Base-by-base conservation (phyloP, 805 yeast genomes). In the Hyphopichia homilentoma region DNA sequence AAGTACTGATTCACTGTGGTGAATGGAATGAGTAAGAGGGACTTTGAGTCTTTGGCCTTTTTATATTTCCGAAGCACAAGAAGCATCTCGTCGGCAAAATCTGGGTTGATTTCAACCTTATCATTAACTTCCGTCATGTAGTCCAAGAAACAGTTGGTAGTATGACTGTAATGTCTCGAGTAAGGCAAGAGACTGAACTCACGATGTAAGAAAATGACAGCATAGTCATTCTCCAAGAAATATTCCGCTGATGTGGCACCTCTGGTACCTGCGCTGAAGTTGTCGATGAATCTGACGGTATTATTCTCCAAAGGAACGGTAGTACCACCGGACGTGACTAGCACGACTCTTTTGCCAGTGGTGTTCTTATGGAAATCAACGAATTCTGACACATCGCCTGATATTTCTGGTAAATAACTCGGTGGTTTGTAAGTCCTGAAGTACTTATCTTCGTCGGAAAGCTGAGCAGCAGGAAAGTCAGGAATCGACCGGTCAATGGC, bases 221-320 rank as follows among this genome's bases (percentile, higher is more conserved):
- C 90, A 51, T 93, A 93, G 1, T 88, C 96, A 35, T 75, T 65
- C 35, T 82, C 85, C 33, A 93, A 63, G 45, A 90, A 86, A 52
- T 85, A 82, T 57, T 93, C 98, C 4, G 97, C 96, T 24, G 94
- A 81, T 0, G 96, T 79, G 4, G 98, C 95, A 35, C 98, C 99
- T 58, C 99, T 76, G 0, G 97, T 93, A 16, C 99, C 99, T 16
- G 97, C 97, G 43, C 93, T 81, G 57, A 93, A 93, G 52, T 93
- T 93, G 59, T 93, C 99, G 49, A 93, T 88, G 59, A 93, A 93
- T 33, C 99, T 65, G 5, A 93, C 99, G 0, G 98, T 93, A 52
- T 93, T 93, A 59, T 88, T 89, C 51, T 93, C 99, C 43, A 93
- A 65, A 0, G 99, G 99, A 0, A 93, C 99, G 0, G 97, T 90